Percentiles rank a stretch among this genome's conserved stretches.
phyloP scores from a whole-genome alignment of 768 basidiomycete species.

The Macrolepiota dolichaula region DNA sequence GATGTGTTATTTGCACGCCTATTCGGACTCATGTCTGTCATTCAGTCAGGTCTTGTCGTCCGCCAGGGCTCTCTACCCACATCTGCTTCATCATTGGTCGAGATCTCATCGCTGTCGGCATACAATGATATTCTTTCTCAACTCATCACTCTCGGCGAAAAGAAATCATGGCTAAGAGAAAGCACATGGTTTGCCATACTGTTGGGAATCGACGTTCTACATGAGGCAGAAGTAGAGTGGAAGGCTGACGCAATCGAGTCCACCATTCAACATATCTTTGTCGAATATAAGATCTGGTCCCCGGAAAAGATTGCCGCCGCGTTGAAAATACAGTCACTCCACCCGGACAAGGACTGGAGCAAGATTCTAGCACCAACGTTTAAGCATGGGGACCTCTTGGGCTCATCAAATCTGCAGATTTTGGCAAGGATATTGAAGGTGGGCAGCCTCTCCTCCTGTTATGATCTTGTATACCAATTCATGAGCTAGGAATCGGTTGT shows the following conservation, averaged over 20 bases:
- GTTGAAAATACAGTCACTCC: constrained; percentile 60
- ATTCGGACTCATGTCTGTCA: constrained; percentile 83
- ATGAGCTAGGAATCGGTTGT: constrained; percentile 48
- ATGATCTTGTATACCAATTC: constrained; percentile 11
- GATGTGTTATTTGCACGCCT: constrained; percentile 90
- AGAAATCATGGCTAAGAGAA: constrained; percentile 89
- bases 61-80: constrained; percentile 52
- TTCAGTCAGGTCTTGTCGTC: constrained; percentile 81
- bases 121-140: constrained; percentile 58
- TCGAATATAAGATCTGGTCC: constrained; percentile 63
- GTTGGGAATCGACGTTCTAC: constrained; percentile 58
- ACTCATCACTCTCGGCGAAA: constrained; percentile 68
- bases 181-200: constrained; percentile 84
- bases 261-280: constrained; percentile 51
- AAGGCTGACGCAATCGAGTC: constrained; percentile 56
- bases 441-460: constrained; percentile 2
- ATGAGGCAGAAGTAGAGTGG: constrained; percentile 65
- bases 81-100: constrained; percentile 48
- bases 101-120: constrained; percentile 53
- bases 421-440: constrained; percentile 84
- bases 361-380: constrained; percentile 66
- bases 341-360: constrained; percentile 68
- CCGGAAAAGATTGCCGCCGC: constrained; percentile 86
- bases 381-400: constrained; percentile 68
- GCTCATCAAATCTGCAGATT: constrained; percentile 63